Conservation (phyloP, 1,284 basidiomycete genomes). For the Ustilago crameri region DNA sequence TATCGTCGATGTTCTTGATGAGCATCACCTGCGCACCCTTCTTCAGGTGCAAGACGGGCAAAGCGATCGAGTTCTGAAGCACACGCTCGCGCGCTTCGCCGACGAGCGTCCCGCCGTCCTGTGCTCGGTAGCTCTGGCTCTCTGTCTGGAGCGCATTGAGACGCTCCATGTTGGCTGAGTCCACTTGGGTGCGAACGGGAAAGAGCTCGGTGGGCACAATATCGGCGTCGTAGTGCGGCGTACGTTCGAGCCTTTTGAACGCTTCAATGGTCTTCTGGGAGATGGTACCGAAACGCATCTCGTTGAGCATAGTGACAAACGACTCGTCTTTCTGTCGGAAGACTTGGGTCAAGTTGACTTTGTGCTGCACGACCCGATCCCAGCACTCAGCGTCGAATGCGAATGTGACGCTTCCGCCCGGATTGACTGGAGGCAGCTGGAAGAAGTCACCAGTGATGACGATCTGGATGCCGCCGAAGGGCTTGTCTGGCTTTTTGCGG, state of each 20-base stretch:
- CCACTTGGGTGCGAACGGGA: slow-evolving; percentile 85
- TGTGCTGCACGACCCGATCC: slow-evolving; percentile 79
- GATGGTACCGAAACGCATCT: slow-evolving; percentile 49
- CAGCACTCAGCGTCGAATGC: slow-evolving; percentile 86
- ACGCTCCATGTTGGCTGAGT: slow-evolving; percentile 77
- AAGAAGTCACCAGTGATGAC: slow-evolving; percentile 95
- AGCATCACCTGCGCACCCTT: slow-evolving; percentile 76
- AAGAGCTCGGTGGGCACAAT: slow-evolving; percentile 70
- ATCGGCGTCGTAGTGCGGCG: slow-evolving; percentile 46
- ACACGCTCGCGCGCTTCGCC: slow-evolving; percentile 47
- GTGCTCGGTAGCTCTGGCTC: slow-evolving; percentile 49
- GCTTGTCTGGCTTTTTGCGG: slow-evolving; percentile 72
- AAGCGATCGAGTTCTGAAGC: slow-evolving; percentile 57
- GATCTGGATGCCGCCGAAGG: slow-evolving; percentile 96
- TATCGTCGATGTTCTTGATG: slow-evolving; percentile 81
- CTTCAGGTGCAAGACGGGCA: slow-evolving; percentile 74
- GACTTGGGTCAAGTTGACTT: slow-evolving; percentile 87
- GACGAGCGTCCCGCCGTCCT: slow-evolving; percentile 51
- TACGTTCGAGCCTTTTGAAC: slow-evolving; percentile 48
- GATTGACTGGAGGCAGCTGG: slow-evolving; percentile 89
- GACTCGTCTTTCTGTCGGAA: slow-evolving; percentile 76
- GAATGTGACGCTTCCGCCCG: slow-evolving; percentile 63
- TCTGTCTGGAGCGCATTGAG: slow-evolving; percentile 69
- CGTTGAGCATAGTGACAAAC: slow-evolving; percentile 63
- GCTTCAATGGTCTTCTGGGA: slow-evolving; percentile 54